Base-by-base conservation (phyloP, 2,329 filamentous ascomycete genomes). In the Xylariaceae sp. region DNA sequence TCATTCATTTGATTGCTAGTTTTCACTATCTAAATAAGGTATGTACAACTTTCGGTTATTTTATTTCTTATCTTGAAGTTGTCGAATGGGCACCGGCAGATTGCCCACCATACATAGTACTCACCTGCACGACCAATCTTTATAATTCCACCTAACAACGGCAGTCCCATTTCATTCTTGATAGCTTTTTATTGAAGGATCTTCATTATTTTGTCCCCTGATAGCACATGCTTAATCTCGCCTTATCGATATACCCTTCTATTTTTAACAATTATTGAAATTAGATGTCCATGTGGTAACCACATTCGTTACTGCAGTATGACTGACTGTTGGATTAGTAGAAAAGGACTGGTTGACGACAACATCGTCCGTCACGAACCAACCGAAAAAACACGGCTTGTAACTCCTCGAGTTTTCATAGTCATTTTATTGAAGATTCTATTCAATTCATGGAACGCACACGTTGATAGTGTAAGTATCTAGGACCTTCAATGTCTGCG, bases 131-230 rank as follows among this genome's bases (percentile, higher is more conserved):
- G 6, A 37, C 32, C 32, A 37, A 37, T 37, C 32, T 37, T 37
- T 37, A 37, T 37, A 37, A 37, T 37, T 37, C 32, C 32, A 10
- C 32, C 32, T 10, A 16, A 12, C 9, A 16, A 37, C 14, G 32
- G 32, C 47, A 52, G 20, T 70, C 66, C 69, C 69, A 67, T 67
- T 67, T 70, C 69, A 75, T 73, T 75, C 64, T 74, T 73, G 72
- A 71, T 71, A 73, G 67, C 68, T 63, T 37, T 37, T 61, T 71
- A 66, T 72, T 73, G 66, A 67, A 70, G 60, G 61, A 70, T 69
- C 61, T 68, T 70, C 71, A 71, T 73, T 65, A 71, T 70, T 69
- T 65, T 68, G 52, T 54, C 51, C 67, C 65, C 64, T 66, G 65
- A 65, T 63, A 62, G 59, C 52, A 55, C 63, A 57, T 60, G 50